Conservation (phyloP, 2,329 filamentous ascomycete species). For the Aspergillaceae sp. region DNA sequence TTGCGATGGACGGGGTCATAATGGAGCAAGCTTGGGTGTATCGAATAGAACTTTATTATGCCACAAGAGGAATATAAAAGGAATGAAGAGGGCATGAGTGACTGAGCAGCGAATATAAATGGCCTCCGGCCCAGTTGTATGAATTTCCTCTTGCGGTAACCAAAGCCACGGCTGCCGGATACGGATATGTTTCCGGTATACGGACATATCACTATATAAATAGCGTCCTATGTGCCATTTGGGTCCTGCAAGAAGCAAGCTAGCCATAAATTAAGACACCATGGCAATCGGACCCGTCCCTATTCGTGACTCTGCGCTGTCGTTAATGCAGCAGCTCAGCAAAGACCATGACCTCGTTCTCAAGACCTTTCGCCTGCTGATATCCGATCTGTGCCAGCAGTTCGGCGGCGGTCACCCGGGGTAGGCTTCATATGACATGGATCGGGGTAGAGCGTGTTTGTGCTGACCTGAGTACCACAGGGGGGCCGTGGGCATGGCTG, state of each 20-base stretch:
- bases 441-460: too few relatives aligned
- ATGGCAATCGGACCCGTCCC: conserved; percentile 13
- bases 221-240: neutral
- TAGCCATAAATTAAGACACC: conserved; percentile 1
- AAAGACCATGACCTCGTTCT: conserved; percentile 44
- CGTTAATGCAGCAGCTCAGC: conserved; percentile 14
- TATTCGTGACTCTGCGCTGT: conserved; percentile 10
- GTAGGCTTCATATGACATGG: conserved; percentile 25
- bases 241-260: too few relatives aligned
- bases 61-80: neutral
- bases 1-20: neutral
- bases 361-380: conserved; percentile 53
- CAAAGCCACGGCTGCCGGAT: conserved; percentile 11
- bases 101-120: neutral
- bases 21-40: neutral
- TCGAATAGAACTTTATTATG: too few relatives aligned
- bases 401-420: conserved; percentile 63
- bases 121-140: neutral
- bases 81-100: neutral
- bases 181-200: neutral
- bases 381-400: conserved; percentile 61
- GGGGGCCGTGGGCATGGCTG: conserved; percentile 40
- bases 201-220: conserved; percentile 1
- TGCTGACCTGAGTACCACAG: conserved; percentile 17
- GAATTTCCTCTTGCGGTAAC: neutral